Percentiles rank a stretch among this genome's conserved stretches.
Conservation (phyloP, 352 stramenopile genomes). For the Pythium rhizo-oryzae region DNA sequence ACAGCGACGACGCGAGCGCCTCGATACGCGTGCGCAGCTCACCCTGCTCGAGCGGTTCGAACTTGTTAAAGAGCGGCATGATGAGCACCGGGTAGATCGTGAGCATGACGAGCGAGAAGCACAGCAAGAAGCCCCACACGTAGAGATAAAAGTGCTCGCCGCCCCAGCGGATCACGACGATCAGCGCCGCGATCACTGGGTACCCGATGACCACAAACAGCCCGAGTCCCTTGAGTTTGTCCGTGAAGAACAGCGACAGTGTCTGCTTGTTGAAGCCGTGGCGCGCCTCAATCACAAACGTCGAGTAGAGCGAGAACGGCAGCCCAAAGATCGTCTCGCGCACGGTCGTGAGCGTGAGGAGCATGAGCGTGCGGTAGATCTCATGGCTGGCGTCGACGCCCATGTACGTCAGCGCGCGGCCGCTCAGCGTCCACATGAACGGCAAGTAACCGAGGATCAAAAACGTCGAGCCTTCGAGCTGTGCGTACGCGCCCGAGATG, state of each 20-base stretch:
- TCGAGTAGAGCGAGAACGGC: constrained; percentile 91
- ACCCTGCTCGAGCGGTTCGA: constrained; percentile 85
- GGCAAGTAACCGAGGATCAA: constrained; percentile 93
- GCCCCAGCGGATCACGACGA: constrained; percentile 76
- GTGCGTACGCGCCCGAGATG: constrained; percentile 86
- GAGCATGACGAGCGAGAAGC: constrained; percentile 95
- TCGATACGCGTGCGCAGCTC: constrained; percentile 93
- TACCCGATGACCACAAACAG: constrained; percentile 88
- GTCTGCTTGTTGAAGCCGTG: constrained; percentile 99
- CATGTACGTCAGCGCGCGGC: constrained; percentile 51
- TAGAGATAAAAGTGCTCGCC: constrained; percentile 89
- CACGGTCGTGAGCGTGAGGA: constrained; percentile 67
- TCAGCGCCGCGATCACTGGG: constrained; percentile 61
- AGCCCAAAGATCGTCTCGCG: constrained; percentile 62
- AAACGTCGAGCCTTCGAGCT: constrained; percentile 84
- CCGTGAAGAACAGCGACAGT: constrained; percentile 91
- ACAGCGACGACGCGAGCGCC: constrained; percentile 85
- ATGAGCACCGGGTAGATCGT: constrained; percentile 96
- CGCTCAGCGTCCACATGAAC: constrained; percentile 93
- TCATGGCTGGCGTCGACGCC: constrained; percentile 77
- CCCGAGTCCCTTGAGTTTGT: constrained; percentile 94
- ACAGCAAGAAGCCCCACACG: constrained; percentile 95
- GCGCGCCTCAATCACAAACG: constrained; percentile 95
- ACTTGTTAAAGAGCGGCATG: constrained; percentile 99
- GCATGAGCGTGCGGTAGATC: constrained; percentile 76